Evolutionary conservation across 345 rosid species (phyloP), one percentile per base, ranked within the genome.

Genomic region (Xanthoceras sorbifolium): DNA sequence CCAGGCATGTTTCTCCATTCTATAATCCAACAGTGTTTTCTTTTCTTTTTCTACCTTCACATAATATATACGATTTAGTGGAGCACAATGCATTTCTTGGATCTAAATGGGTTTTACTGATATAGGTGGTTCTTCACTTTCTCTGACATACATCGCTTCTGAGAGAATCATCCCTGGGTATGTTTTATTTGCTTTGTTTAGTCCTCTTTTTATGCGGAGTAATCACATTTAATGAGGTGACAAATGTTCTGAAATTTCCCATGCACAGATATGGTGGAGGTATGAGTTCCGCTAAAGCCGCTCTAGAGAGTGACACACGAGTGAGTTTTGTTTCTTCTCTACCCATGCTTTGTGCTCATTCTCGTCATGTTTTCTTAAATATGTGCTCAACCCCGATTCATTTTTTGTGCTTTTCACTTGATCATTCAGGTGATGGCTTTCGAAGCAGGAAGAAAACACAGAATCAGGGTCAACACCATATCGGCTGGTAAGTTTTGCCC

Each of bases 221-320:
- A 38, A 34, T n/a, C 12, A 22, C 12, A 72, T 74, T 55, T 60
- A 60, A 11, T 65, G 23, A 20, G 46, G 12, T 75, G 60, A 64
- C 17, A 28, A n/a, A n/a, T 6, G 75, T 59, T 32, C 67, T 31
- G 40, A 44, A 50, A 28, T 54, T 6, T 78, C 48, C 61, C 29
- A 3, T 80, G 28, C 67, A 73, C 86, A 96, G 99, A 75, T 96
- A 96, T 10, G 99, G 99, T 81, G 98, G 99, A 72, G 98, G 99
- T 61, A 92, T 96, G 98, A 96, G 97, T 82, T 94, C 99, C 57
- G 98, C 99, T 22, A 96, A 96, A 87, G 92, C 99, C 23, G 97
- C 99, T 28, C 82, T 96, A 46, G 98, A 96, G 85, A 96, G 99
- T 78, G 99, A 94, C 71, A 92, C 98, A 8, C 87, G 92, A 28